Conservation (phyloP, 2,329 filamentous ascomycete species). For the Cercospora sp. region DNA sequence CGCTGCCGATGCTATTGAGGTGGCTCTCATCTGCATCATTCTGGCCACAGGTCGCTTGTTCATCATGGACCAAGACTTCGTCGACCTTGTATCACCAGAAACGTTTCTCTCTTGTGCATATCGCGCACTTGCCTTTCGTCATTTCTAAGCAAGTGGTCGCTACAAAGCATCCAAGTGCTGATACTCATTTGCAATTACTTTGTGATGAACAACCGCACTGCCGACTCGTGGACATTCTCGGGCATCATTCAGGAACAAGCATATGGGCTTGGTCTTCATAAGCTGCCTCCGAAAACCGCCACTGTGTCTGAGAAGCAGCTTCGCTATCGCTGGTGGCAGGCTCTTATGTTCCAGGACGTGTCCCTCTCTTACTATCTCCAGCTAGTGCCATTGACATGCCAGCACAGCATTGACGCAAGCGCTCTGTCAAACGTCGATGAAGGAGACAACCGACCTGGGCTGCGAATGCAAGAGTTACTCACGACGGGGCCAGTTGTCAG, state of each 20-base stretch:
- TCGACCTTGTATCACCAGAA: background rate
- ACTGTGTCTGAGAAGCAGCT: background rate
- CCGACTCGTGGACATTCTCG: constrained; percentile 78
- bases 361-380: constrained; percentile 76
- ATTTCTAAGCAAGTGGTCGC: background rate
- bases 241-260: constrained; percentile 74
- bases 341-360: constrained; percentile 75
- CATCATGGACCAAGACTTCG: background rate
- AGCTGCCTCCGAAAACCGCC: constrained; percentile 58
- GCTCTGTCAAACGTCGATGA: background rate
- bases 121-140: background rate
- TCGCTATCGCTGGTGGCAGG: constrained; percentile 76
- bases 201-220: constrained; percentile 81
- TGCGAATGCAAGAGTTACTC: background rate
- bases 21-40: background rate
- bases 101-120: background rate
- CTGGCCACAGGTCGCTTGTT: background rate
- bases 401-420: background rate
- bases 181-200: constrained; percentile 76
- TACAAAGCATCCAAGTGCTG: constrained; percentile 67
- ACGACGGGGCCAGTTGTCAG: background rate
- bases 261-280: constrained; percentile 72
- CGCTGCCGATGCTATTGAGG: background rate
- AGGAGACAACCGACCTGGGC: background rate
- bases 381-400: background rate